Base-by-base conservation (phyloP, 2,329 filamentous ascomycete species). In the Scolecobasidium constrictum region DNA sequence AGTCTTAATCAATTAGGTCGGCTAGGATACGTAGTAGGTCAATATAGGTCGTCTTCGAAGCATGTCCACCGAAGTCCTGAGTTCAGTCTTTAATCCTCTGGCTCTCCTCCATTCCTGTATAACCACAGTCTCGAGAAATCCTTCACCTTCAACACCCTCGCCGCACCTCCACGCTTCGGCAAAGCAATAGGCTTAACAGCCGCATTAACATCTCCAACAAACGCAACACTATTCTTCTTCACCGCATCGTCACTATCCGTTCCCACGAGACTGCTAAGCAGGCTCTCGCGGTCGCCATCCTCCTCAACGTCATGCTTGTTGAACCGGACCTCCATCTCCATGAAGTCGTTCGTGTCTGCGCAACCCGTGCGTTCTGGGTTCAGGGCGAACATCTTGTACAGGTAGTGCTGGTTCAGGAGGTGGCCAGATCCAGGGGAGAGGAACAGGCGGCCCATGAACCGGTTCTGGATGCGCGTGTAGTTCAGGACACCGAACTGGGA, bases 401-500 rank as follows among this genome's bases (percentile, higher is more conserved):
- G 67, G 53, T 80, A 81, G 35, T 77, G 70, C 40, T 77, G 75
- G 47, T 79, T 68, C 35, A 67, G 59, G 17, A 56, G 60, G 57
- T 57, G 20, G 49, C 60, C 35, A 26, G 41, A 51, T 7, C 57
- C 60, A 38, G 56, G 55, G 3, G 63, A 59, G 17, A 66, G 58
- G 43, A 74, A 73, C 0, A 74, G 52, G 9, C 62, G 62, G 1
- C 71, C 71, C 45, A 66, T 60, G 48, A 68, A 74, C 12, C 65
- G 59, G 46, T 69, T 72, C 1, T 62, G 57, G 40, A 72, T 69
- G 20, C 62, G 68, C 2, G 69, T 67, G 53, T 84, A 86, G 56
- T 83, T 73, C 26, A 90, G 65, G 4, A 87, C 76, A 1, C 85
- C 85, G 71, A 81, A 85, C 7, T 78, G 64, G 3, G 83, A 73